These are phyloP conservation scores for Paratinospora sagittata DNA, from an alignment of 164 flowering plant genomes.

Conservation along the genomic window DNA sequence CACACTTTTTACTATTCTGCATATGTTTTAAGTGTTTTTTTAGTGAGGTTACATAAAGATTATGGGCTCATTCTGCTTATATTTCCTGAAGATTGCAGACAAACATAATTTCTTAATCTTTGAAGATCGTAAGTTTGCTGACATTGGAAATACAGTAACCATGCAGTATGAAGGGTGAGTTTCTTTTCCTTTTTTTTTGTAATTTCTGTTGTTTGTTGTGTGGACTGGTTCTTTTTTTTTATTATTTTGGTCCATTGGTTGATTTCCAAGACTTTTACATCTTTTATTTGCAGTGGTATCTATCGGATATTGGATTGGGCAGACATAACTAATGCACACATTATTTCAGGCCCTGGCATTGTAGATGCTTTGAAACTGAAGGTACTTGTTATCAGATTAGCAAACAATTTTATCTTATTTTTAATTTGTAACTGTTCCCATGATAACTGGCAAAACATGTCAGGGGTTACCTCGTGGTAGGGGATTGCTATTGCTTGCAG, in stretches of 20 bases:
- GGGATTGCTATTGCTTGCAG: conserved; percentile 87
- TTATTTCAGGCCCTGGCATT: conserved; percentile 92
- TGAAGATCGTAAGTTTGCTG: conserved; percentile 99
- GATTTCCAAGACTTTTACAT: conserved; percentile 4
- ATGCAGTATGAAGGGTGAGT: conserved; percentile 98
- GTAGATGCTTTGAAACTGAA: conserved; percentile 91
- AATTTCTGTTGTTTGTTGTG: background rate
- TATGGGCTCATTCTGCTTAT: conserved; percentile 14
- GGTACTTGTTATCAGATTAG: conserved; percentile 29
- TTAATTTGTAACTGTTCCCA: background rate
- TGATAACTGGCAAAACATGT: background rate
- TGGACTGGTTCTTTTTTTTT: conserved; percentile 1
- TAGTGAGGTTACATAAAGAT: background rate
- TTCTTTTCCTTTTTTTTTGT: conserved; percentile 3
- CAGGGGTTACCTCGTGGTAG: conserved; percentile 93
- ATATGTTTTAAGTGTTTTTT: background rate
- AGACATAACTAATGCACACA: conserved; percentile 89
- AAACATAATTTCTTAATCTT: conserved; percentile 84
- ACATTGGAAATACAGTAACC: conserved; percentile 94
- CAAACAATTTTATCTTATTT: background rate
- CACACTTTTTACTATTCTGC: background rate
- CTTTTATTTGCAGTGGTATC: conserved; percentile 56
- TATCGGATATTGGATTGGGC: conserved; percentile 94
- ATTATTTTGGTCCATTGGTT: background rate
- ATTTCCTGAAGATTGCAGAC: conserved; percentile 71